Evolutionary conservation across 1,284 basidiomycete species (phyloP), one percentile per base, ranked within the genome.

Genomic region (Cutaneotrichosporon arboriforme): DNA sequence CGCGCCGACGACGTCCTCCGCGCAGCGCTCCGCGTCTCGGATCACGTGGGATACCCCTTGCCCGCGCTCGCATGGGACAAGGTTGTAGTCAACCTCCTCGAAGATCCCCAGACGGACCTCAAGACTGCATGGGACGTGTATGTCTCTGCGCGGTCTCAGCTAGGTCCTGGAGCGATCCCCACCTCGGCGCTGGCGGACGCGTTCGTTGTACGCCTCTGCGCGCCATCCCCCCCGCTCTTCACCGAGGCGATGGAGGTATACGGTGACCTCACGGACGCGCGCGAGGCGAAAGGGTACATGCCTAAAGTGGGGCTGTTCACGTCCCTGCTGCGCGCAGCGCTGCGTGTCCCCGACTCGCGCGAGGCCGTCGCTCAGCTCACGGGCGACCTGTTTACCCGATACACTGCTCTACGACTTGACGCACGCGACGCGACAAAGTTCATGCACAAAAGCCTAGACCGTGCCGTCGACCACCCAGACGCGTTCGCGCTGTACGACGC

Each of bases 401-500:
- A 37, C 26, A 31, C 26, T 31, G 26, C 26, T 5, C 26, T 31
- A 10, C 26, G 26, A 10, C 26, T 31, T 10, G 26, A 31, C 26
- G 26, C 26, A 10, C 26, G 26, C 26, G 26, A 31, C 26, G 26
- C 26, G 10, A 31, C 26, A 31, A 31, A 31, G 26, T 37, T 37
- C 36, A 37, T 37, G 14, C 14, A 14, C 36, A 37, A 18, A 7
- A 37, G 36, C 36, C 17, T 18, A 5, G 36, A 15, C 36, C 36
- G 46, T 54, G 7, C 82, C 1, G 64, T 76, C 3, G 78, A 72
- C 46, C 80, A 83, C 46, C 73, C 79, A 10, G 80, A 82, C 13
- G 86, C 87, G 0, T 81, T 84, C 59, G 75, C 80, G 8, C 75
- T 80, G 1, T 92, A 90, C 52, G 77, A 77, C 22, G 60, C 69